Evolutionary conservation across 202 grass and related monocot genomes (phyloP).

Genomic region (Panicum virgatum): DNA sequence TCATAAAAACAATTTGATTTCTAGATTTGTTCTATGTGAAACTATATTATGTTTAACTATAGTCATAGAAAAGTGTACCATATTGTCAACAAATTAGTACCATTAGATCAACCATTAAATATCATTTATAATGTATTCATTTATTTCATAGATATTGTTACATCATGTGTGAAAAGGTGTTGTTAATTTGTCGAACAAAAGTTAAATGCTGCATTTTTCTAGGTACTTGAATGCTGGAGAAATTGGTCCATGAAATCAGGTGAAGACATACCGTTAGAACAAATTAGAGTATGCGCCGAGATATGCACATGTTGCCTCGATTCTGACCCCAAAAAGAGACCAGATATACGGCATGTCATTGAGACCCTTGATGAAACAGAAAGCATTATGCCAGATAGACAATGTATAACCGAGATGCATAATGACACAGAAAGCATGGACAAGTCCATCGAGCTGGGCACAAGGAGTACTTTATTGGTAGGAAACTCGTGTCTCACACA

Average conservation of each 20-base stretch:
- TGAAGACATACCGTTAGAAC: background rate
- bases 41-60: too few relatives aligned
- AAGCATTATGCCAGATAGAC: background rate
- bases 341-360: background rate
- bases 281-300: conserved; percentile 3
- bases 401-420: background rate
- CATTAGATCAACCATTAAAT: too few relatives aligned
- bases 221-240: background rate
- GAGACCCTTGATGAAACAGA: background rate
- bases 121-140: too few relatives aligned
- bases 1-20: too few relatives aligned
- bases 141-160: too few relatives aligned
- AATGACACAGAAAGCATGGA: background rate
- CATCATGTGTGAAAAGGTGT: too few relatives aligned
- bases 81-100: too few relatives aligned
- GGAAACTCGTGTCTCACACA: too few relatives aligned
- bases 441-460: accelerated
- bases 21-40: too few relatives aligned
- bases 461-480: too few relatives aligned
- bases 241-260: too few relatives aligned
- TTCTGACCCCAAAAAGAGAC: background rate
- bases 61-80: too few relatives aligned
- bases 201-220: background rate
- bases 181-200: background rate
- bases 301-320: background rate